phyloP scores from a whole-genome alignment of 805 yeast species.

The Saturnispora saitoi region DNA sequence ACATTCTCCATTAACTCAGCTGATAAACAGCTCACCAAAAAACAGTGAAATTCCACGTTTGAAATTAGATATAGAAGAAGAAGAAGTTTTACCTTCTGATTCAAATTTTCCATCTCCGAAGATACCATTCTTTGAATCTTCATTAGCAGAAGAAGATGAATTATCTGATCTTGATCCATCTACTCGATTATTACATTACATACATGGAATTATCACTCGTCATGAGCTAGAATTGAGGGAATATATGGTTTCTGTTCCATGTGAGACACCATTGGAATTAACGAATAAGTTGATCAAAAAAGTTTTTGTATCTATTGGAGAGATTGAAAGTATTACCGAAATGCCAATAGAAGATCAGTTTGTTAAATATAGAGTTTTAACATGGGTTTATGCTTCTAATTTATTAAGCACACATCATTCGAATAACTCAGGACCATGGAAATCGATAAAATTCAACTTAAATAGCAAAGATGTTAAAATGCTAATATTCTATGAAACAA shows the following conservation, averaged over 20 bases:
- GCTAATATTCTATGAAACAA: conserved; percentile 25
- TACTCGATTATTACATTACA: conserved; percentile 12
- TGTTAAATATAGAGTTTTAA: conserved; percentile 5
- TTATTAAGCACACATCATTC: not conserved
- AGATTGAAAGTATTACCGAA: not conserved
- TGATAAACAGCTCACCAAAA: not conserved
- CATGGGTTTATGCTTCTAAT: conserved; percentile 1
- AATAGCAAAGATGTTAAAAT: conserved; percentile 26
- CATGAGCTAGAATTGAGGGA: conserved; percentile 9
- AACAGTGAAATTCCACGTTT: not conserved
- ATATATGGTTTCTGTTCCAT: conserved; percentile 10
- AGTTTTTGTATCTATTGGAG: conserved; percentile 11
- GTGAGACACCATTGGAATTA: not conserved
- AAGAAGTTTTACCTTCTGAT: conserved; percentile 2
- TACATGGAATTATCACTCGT: conserved; percentile 12
- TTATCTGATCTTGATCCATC: not conserved
- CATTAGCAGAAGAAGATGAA: not conserved
- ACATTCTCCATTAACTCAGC: not conserved
- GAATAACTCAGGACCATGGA: conserved; percentile 11
- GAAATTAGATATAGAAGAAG: not conserved
- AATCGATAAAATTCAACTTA: conserved; percentile 6
- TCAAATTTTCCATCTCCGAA: conserved; percentile 13
- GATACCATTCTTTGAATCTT: conserved; percentile 2
- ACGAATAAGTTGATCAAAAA: not conserved
- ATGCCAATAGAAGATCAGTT: not conserved